Base-by-base conservation (phyloP, 1,284 basidiomycete genomes). In the Naganishia liquefaciens region DNA sequence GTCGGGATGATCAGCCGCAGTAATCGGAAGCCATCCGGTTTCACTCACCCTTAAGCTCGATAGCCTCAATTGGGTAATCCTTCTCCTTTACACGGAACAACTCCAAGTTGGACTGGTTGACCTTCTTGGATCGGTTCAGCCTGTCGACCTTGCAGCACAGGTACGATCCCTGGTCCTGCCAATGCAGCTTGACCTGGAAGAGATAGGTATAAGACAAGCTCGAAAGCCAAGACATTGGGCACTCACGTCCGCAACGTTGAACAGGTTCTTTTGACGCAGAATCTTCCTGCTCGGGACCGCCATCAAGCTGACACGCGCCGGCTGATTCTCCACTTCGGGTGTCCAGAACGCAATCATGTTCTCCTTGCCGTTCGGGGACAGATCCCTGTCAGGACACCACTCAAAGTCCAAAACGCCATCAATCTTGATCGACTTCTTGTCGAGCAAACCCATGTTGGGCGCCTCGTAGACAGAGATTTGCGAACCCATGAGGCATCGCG, bases 61-160 rank as follows among this genome's bases (percentile, higher is more conserved):
- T 88, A 54, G 98, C 94, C 79, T 99, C 95, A 52, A 99, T 94
- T 1, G 96, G 96, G 80, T 88, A 93, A 79, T 98, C 92, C 80
- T 98, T 99, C 81, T 99, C 96, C 65, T 96, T 88, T 67, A 98
- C 87, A 65, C 94, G 87, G 85, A 99, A 99, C 69, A 99, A 89
- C 80, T 99, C 96, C 69, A 99, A 84, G 80, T 99, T 99, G 81
- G 94, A 96, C 83, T 94, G 99, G 63, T 92, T 93, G 13, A 93
- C 94, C 82, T 99, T 99, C 81, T 98, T 98, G 23, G 93, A 96
- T 83, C 99, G 99, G 51, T 95, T 98, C 79, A 98, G 94, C 66
- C 96, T 90, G 81, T 99, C 96, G 65, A 99, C 96, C 81, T 97
- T 98, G 80, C 99, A 96, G 74, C 96, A 99, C 28, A 99, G 86